Evolutionary conservation across 805 yeast genomes (phyloP), one percentile per base, ranked within the genome.

Genomic region (Ogataea ramenticola): DNA sequence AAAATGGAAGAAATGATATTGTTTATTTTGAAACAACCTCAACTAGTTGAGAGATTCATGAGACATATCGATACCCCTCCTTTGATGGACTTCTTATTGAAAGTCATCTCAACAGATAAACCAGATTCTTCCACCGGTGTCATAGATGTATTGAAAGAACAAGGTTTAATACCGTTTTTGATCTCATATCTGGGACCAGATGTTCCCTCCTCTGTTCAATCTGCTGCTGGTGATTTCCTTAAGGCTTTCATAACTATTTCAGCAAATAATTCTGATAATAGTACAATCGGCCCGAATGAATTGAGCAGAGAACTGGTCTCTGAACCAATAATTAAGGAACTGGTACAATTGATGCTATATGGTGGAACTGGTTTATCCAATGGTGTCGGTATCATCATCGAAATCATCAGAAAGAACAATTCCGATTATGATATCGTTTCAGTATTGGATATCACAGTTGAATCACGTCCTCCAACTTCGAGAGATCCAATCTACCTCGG

Each of bases 271-370:
- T 85, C 88, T 38, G 88, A 88, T 46, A 90, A 86, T 49, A 85
- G 96, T 2, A 86, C 95, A 10, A 86, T 93, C 43, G 99, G 99
- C 1, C 98, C 99, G 2, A 93, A 93, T 58, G 96, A 88, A 58
- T 71, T 93, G 33, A 88, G 96, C 3, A 75, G 99, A 50, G 91
- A 91, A 61, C 71, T 93, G 29, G 97, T 90, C 14, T 82, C 95
- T 16, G 80, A 80, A 36, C 72, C 75, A 34, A 77, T 86, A 47
- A 74, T 89, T 52, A 69, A 75, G 46, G 72, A 75, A 47, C 69
- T 93, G 51, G 85, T 90, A 22, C 65, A 78, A 17, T 79, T 86
- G 49, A 93, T 93, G 86, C 74, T 91, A 44, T 56, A 69, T 46
- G 87, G 88, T 44, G 95, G 96, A 39, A 82, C 90, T 30, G 95